These are phyloP conservation scores for Silene uniflora DNA, from an alignment of 148 eudicot genomes.

Conservation along the genomic window DNA sequence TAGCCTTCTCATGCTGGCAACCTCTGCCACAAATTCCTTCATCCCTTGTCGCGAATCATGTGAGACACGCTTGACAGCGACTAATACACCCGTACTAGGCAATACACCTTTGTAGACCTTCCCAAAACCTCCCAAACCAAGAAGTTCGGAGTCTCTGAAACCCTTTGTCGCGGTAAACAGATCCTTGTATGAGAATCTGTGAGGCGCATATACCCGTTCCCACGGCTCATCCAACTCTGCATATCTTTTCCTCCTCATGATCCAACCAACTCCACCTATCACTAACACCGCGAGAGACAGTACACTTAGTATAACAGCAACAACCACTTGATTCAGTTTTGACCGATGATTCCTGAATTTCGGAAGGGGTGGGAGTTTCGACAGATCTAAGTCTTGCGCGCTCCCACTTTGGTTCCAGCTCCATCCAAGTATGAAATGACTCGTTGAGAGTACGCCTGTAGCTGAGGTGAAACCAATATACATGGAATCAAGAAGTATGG, in stretches of 20 bases:
- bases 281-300: constrained; percentile 5
- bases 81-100: constrained; percentile 15
- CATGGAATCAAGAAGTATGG: constrained; percentile 21
- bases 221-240: constrained; percentile 27
- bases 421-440: constrained; percentile 32
- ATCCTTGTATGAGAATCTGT: constrained; percentile 31
- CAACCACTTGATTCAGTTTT: constrained; percentile 3
- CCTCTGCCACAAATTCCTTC: constrained; percentile 38
- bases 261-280: constrained; percentile 18
- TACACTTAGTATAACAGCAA: constrained; percentile 9
- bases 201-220: constrained; percentile 21
- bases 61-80: constrained; percentile 38
- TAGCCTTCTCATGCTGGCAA: constrained; percentile 37
- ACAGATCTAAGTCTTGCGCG: constrained; percentile 20
- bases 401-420: constrained; percentile 28
- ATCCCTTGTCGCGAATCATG: constrained; percentile 42
- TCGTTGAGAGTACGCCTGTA: constrained; percentile 29
- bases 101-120: constrained; percentile 43
- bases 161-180: constrained; percentile 39
- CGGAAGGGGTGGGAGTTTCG: constrained; percentile 28
- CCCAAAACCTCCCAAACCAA: constrained; percentile 44
- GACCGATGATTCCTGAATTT: constrained; percentile 1
- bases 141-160: constrained; percentile 30
- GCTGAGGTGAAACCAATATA: constrained; percentile 29
- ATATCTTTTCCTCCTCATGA: constrained; percentile 20